These are phyloP conservation scores for Gilbertella persicaria DNA, from an alignment of 371 early-diverging fungal genomes.

Conservation along the genomic window DNA sequence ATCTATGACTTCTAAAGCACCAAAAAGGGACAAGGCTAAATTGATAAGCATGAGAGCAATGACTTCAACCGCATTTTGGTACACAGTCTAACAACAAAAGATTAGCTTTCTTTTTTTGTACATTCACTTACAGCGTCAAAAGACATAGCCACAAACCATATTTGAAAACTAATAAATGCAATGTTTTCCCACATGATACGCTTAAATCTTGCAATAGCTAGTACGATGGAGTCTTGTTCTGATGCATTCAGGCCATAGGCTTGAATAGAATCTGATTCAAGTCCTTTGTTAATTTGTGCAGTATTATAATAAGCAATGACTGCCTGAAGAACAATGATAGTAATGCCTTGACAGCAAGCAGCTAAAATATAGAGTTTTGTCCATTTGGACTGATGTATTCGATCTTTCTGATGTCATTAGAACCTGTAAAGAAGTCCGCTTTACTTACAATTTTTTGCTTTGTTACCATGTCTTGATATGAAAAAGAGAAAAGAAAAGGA, in stretches of 20 bases:
- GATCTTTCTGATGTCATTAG: constrained; percentile 23
- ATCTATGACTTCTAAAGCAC: constrained; percentile 43
- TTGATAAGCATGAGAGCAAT: constrained; percentile 42
- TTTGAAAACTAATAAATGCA: constrained; percentile 46
- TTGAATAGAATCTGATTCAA: constrained; percentile 1
- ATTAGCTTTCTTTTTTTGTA: not conserved
- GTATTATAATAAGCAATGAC: constrained; percentile 41
- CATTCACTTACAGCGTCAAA: constrained; percentile 46
- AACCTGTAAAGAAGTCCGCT: not conserved
- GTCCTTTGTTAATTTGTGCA: constrained; percentile 22
- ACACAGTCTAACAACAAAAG: constrained; percentile 30
- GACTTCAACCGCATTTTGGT: constrained; percentile 45
- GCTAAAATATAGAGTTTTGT: constrained; percentile 35
- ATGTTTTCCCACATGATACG: constrained; percentile 53
- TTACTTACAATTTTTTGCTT: constrained; percentile 19
- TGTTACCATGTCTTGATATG: constrained; percentile 10
- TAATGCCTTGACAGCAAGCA: constrained; percentile 43
- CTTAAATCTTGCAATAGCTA: constrained; percentile 31
- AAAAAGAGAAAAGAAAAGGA: constrained; percentile 1
- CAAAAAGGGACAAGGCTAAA: constrained; percentile 38
- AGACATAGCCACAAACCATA: constrained; percentile 49
- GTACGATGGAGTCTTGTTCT: constrained; percentile 1
- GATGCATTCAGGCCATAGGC: constrained; percentile 7
- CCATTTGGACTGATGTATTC: constrained; percentile 43
- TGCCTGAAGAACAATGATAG: constrained; percentile 36